phyloP scores from a whole-genome alignment of 768 basidiomycete species.

The Phaeotremella skinneri region DNA sequence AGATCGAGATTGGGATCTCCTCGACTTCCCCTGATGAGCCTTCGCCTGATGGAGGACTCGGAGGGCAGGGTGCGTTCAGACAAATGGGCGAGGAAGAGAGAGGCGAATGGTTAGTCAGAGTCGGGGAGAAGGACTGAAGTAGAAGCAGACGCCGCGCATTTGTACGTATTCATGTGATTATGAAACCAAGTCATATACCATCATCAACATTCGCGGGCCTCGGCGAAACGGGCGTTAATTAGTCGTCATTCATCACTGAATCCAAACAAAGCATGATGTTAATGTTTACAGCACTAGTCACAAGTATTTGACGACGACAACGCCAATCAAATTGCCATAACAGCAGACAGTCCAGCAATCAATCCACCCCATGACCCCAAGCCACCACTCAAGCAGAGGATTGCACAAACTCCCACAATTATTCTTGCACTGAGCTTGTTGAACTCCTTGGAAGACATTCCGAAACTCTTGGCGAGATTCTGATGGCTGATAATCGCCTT shows the following conservation, averaged over 20 bases:
- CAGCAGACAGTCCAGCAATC: neutral
- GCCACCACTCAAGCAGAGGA: neutral
- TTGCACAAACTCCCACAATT: neutral
- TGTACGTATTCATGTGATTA: too few species aligned
- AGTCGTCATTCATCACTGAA: too few species aligned
- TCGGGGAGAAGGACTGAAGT: conserved; percentile 54
- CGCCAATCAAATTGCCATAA: neutral
- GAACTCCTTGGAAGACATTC: neutral
- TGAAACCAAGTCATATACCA: too few species aligned
- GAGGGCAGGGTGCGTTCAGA: conserved; percentile 47
- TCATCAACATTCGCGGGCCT: too few species aligned
- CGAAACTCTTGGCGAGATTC: neutral
- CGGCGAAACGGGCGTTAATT: too few species aligned
- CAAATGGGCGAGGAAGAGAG: conserved; percentile 54
- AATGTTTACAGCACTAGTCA: too few species aligned
- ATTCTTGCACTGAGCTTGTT: neutral
- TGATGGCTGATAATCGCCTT: neutral
- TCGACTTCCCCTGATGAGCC: conserved; percentile 72
- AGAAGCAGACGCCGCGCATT: too few species aligned
- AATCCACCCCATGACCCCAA: neutral
- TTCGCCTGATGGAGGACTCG: conserved; percentile 53
- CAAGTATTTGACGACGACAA: too few species aligned
- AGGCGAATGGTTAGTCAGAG: conserved; percentile 52
- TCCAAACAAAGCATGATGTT: too few species aligned
- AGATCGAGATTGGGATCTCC: conserved; percentile 94